Conservation (phyloP, 768 basidiomycete genomes). For the Tephrocybe sp. region DNA sequence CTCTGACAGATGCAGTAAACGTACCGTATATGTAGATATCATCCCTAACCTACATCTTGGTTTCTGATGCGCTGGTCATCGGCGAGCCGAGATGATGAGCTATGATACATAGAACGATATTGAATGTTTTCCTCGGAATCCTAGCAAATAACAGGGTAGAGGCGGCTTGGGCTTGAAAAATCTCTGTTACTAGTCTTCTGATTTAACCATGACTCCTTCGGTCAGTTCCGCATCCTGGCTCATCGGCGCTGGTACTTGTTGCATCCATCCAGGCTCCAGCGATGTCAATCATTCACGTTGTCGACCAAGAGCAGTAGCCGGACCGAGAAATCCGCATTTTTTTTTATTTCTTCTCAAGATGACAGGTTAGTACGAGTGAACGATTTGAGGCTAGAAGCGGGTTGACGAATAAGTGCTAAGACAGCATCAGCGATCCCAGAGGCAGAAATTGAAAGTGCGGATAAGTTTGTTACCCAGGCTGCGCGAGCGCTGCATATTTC, state of each 20-base stretch:
- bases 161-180: slow-evolving; percentile 1
- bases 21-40: no score
- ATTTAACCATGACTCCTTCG: neutral
- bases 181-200: no score
- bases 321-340: no score
- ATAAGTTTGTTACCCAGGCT: no score
- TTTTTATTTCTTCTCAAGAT: no score
- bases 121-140: slow-evolving; percentile 8
- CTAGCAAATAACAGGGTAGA: slow-evolving; percentile 1
- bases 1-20: no score
- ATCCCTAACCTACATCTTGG: neutral
- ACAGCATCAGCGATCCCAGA: no score
- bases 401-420: no score
- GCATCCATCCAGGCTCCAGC: neutral
- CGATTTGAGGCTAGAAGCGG: no score
- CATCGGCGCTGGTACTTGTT: no score
- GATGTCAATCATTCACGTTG: neutral
- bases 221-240: neutral
- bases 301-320: neutral
- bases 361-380: neutral
- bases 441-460: no score
- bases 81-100: neutral
- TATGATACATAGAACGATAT: neutral
- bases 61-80: slow-evolving; percentile 9
- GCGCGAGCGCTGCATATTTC: no score